Evolutionary conservation across 2,329 filamentous ascomycete genomes (phyloP).

Genomic region (Parafenestella ontariensis): DNA sequence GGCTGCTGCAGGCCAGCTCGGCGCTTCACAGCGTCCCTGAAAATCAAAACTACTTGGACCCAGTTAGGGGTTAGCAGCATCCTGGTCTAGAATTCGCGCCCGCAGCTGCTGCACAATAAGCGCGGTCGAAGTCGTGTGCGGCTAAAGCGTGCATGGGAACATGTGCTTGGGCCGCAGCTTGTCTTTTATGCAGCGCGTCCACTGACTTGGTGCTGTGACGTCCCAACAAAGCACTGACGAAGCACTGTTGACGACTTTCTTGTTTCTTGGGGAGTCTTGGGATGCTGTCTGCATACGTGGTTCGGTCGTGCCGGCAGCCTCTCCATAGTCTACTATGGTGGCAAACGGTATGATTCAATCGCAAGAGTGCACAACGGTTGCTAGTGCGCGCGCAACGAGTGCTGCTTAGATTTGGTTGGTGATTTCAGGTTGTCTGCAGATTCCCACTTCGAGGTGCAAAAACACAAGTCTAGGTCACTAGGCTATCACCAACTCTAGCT

Average conservation of each 20-base stretch:
- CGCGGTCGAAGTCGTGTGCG: slow-evolving; percentile 8
- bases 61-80: slow-evolving; percentile 14
- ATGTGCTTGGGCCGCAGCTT: slow-evolving; percentile 18
- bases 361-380: too few species aligned
- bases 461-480: neutral
- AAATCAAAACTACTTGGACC: slow-evolving; percentile 7
- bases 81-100: slow-evolving; percentile 20
- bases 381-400: too few species aligned
- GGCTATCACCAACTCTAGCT: neutral
- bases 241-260: neutral
- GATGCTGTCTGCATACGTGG: neutral
- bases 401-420: too few species aligned
- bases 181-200: slow-evolving; percentile 23
- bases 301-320: neutral
- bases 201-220: slow-evolving; percentile 21
- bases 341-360: neutral
- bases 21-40: slow-evolving; percentile 22
- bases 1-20: slow-evolving; percentile 17
- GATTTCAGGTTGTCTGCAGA: neutral
- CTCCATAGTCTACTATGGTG: neutral
- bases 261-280: neutral
- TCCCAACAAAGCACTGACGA: neutral
- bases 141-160: slow-evolving; percentile 17
- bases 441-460: neutral
- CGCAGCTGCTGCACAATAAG: slow-evolving; percentile 8